Conservation (phyloP, 2,329 filamentous ascomycete genomes). For the Apiospora koreana region DNA sequence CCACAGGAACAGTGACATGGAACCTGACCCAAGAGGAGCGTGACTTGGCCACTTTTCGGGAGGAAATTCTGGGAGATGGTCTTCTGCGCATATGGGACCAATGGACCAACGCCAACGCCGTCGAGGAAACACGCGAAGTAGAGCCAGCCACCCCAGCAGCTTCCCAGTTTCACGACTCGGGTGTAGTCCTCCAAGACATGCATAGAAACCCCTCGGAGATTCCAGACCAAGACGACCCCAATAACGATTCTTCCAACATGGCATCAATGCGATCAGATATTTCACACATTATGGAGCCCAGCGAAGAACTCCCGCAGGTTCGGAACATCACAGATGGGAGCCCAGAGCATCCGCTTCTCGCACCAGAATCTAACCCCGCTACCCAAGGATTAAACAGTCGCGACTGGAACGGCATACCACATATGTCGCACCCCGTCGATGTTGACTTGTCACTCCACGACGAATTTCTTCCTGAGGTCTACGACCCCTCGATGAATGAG, state of each 20-base stretch:
- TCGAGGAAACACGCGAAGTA: background rate
- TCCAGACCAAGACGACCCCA: background rate
- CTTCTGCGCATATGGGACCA: slow-evolving; percentile 22
- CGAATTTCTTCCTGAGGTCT: background rate
- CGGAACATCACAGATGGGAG: too few relatives aligned
- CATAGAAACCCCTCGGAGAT: background rate
- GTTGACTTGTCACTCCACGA: background rate
- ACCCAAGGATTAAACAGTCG: background rate
- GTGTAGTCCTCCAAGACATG: background rate
- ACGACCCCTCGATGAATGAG: background rate
- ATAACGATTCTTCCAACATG: background rate
- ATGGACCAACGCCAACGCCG: slow-evolving; percentile 15
- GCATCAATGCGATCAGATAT: background rate
- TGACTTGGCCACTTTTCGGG: slow-evolving; percentile 20
- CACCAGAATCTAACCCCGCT: background rate
- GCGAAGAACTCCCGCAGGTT: background rate
- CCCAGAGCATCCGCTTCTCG: background rate
- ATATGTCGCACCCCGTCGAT: background rate
- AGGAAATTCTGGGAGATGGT: slow-evolving; percentile 19
- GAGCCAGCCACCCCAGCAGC: background rate
- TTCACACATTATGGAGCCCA: background rate
- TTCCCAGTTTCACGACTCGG: background rate
- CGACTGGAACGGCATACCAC: background rate
- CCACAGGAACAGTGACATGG: slow-evolving; percentile 17
- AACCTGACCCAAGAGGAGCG: slow-evolving; percentile 17